A percentile compares a stretch with the other conserved stretches of the same genome.
phyloP scores from a whole-genome alignment of 352 stramenopile genomes.

The Phytopythium vexans region DNA sequence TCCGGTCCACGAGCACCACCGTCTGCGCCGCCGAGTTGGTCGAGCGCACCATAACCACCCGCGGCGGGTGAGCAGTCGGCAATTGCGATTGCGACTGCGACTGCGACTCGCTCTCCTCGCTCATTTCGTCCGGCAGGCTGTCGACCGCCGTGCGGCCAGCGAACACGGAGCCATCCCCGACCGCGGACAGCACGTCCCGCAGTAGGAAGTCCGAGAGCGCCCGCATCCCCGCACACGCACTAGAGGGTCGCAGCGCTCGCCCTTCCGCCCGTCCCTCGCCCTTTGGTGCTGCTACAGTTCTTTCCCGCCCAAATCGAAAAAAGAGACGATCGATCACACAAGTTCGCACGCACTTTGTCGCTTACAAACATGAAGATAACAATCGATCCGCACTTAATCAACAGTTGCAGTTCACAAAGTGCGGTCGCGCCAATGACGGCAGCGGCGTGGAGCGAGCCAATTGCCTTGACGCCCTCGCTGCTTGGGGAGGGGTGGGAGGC shows the following conservation, averaged over 20 bases:
- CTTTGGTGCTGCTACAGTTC: too few species aligned
- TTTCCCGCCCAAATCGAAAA: not conserved
- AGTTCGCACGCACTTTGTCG: not conserved
- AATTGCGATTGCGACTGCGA: not conserved
- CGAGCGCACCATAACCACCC: constrained; percentile 48
- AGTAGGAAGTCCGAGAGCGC: constrained; percentile 41
- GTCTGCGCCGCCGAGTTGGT: constrained; percentile 36
- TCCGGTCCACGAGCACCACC: constrained; percentile 49
- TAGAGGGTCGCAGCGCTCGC: not conserved
- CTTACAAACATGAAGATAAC: not conserved
- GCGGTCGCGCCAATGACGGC: too few species aligned
- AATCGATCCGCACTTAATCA: too few species aligned
- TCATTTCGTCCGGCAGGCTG: constrained; percentile 34
- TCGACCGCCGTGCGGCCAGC: constrained; percentile 3
- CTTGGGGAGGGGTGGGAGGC: too few species aligned
- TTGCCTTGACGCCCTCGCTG: too few species aligned
- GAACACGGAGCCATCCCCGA: constrained; percentile 13
- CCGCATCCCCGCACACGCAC: not conserved
- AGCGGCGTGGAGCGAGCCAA: too few species aligned
- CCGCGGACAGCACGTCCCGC: constrained; percentile 48
- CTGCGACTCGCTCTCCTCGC: constrained; percentile 62
- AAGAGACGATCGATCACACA: too few species aligned
- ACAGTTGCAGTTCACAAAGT: too few species aligned
- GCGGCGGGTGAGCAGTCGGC: constrained; percentile 13
- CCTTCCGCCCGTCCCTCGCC: not conserved